phyloP scores from a whole-genome alignment of 495 filamentous ascomycete genomes.

The Aspergillus bridgeri region DNA sequence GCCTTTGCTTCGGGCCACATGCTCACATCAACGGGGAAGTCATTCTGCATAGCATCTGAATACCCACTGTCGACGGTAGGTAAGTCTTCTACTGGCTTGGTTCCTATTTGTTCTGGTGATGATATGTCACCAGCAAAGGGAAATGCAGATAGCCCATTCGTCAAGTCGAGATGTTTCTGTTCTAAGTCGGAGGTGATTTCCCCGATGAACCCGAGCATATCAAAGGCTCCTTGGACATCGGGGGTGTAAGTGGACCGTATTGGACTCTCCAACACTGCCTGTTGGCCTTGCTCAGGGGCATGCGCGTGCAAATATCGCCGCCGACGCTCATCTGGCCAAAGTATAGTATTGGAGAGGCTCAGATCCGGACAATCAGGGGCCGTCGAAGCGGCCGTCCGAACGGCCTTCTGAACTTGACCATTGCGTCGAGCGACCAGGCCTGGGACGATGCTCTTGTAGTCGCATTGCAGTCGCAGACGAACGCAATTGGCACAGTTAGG shows the following conservation, averaged over 20 bases:
- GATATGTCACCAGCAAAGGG: neutral
- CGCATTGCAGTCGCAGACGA: slow-evolving; percentile 34
- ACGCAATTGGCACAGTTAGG: slow-evolving; percentile 39
- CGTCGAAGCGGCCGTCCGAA: slow-evolving; percentile 11
- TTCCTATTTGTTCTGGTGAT: neutral
- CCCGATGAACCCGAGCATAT: slow-evolving; percentile 42
- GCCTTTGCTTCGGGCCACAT: slow-evolving; percentile 10
- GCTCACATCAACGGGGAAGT: neutral
- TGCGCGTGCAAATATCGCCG: slow-evolving; percentile 1
- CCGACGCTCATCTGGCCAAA: slow-evolving; percentile 27
- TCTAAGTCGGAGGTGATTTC: slow-evolving; percentile 38
- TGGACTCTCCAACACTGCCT: slow-evolving; percentile 10
- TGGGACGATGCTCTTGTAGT: slow-evolving; percentile 26
- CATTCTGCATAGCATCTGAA: neutral
- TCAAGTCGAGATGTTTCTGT: slow-evolving; percentile 38
- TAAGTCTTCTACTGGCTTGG: neutral
- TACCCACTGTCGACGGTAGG: neutral
- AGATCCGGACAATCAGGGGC: slow-evolving; percentile 17
- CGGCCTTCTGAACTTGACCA: neutral
- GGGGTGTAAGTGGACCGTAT: neutral
- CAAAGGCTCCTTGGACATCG: slow-evolving; percentile 23
- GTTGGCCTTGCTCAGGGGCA: neutral
- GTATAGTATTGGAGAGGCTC: slow-evolving; percentile 36
- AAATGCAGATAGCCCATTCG: slow-evolving; percentile 22
- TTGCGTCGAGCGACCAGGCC: slow-evolving; percentile 14